Percentiles rank a stretch among this genome's conserved stretches.
phyloP scores from a whole-genome alignment of 306 rosid genomes.

The Senna tora region DNA sequence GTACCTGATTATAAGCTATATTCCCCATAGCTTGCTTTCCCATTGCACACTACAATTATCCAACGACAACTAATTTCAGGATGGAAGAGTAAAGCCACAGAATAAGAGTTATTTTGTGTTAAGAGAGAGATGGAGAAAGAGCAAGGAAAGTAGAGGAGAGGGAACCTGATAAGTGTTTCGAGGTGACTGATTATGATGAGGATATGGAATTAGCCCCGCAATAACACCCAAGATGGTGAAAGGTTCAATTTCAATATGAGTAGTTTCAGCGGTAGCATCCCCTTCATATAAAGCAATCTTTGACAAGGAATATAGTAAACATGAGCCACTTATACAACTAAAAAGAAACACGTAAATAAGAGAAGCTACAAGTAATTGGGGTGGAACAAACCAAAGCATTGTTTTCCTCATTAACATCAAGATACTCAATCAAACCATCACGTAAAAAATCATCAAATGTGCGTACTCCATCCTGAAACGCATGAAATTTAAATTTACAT shows the following conservation, averaged over 20 bases:
- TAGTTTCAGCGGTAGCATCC: slow-evolving; percentile 69
- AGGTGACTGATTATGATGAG: slow-evolving; percentile 99
- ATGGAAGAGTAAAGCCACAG: slow-evolving; percentile 2
- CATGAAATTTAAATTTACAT: slow-evolving; percentile 28
- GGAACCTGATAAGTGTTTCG: slow-evolving; percentile 95
- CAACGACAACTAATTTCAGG: slow-evolving; percentile 35
- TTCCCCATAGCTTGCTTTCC: slow-evolving; percentile 99
- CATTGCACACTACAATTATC: slow-evolving; percentile 78
- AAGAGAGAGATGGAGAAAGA: not conserved
- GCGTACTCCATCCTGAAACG: slow-evolving; percentile 80
- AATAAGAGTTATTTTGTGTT: not conserved
- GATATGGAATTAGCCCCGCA: slow-evolving; percentile 95
- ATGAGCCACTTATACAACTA: slow-evolving; percentile 4
- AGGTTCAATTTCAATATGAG: slow-evolving; percentile 94
- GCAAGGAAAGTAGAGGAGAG: not conserved
- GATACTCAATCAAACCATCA: slow-evolving; percentile 91
- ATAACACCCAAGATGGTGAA: slow-evolving; percentile 86
- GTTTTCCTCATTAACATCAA: slow-evolving; percentile 96
- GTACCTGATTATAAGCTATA: slow-evolving; percentile 88
- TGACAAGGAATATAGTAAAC: slow-evolving; percentile 30
- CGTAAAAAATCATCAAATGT: slow-evolving; percentile 81
- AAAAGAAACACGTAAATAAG: slow-evolving; percentile 31
- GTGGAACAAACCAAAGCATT: slow-evolving; percentile 78
- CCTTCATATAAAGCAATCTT: slow-evolving; percentile 92
- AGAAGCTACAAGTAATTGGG: slow-evolving; percentile 17